Conservation (phyloP, 768 basidiomycete genomes). For the Pilatotrama ljubarskyi region DNA sequence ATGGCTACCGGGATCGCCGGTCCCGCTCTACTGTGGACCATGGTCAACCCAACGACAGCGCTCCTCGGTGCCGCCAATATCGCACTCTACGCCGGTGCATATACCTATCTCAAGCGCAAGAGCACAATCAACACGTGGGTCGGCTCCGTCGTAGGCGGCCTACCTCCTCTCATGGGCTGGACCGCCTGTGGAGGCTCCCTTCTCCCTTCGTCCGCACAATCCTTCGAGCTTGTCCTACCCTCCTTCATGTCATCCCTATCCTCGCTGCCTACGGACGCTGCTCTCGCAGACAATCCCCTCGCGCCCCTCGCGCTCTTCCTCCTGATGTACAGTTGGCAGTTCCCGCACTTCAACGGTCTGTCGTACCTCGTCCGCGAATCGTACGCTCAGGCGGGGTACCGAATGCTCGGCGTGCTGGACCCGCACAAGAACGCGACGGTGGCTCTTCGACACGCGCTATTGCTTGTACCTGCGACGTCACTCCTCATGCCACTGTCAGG, state of each 20-base stretch:
- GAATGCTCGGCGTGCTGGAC: conserved; percentile 83
- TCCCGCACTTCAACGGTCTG: conserved; percentile 97
- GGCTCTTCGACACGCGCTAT: conserved; percentile 75
- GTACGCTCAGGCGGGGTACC: conserved; percentile 92
- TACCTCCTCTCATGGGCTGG: conserved; percentile 99
- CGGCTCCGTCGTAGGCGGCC: conserved; percentile 86
- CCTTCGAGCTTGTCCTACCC: conserved; percentile 60
- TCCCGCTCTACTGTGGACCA: conserved; percentile 71
- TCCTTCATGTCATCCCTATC: conserved; percentile 48
- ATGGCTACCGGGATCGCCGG: conserved; percentile 75
- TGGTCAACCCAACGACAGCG: conserved; percentile 87
- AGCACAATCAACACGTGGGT: conserved; percentile 90
- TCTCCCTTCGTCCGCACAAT: conserved; percentile 52
- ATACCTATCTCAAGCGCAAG: conserved; percentile 90
- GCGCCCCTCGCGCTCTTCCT: conserved; percentile 79
- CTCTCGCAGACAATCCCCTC: conserved; percentile 77
- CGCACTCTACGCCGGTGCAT: conserved; percentile 84
- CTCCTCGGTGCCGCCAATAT: conserved; percentile 83
- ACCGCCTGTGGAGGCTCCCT: conserved; percentile 86
- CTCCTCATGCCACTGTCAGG: conserved; percentile 86
- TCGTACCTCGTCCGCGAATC: conserved; percentile 82
- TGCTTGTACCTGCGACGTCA: conserved; percentile 77
- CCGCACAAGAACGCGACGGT: conserved; percentile 84
- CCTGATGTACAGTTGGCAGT: conserved; percentile 95
- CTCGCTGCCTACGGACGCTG: conserved; percentile 35